A percentile compares a stretch with the other conserved stretches of the same genome.
Conservation (phyloP, 2,329 filamentous ascomycete species). For the Colletotrichum caudatum region DNA sequence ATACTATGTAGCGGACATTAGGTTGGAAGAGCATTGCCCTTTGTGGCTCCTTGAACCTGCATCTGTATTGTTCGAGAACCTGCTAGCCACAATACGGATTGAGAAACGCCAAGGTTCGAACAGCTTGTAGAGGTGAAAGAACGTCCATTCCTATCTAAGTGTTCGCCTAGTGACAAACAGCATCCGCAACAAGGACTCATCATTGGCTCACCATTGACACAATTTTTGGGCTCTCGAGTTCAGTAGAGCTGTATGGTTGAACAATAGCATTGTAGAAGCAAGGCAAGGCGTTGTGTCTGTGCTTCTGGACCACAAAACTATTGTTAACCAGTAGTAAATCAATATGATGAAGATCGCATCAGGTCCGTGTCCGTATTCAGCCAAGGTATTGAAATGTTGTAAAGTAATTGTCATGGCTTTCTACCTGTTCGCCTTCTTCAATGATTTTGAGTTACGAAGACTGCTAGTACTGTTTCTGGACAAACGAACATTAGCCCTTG, state of each 20-base stretch:
- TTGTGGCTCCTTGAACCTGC: not conserved
- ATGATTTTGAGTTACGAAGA: not conserved
- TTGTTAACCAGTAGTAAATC: not conserved
- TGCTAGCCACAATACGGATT: not conserved
- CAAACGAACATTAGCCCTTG: not conserved
- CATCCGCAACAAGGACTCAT: too few species aligned
- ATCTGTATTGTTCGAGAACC: not conserved
- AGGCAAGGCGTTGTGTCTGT: not conserved
- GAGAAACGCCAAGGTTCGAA: not conserved
- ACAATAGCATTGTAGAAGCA: not conserved
- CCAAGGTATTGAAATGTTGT: not conserved
- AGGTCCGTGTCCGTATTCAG: not conserved
- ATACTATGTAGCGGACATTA: too few species aligned
- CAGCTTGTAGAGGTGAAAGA: not conserved
- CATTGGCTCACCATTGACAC: too few species aligned
- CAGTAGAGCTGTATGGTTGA: not conserved
- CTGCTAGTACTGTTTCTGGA: not conserved
- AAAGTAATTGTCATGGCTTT: not conserved
- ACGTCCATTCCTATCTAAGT: not conserved
- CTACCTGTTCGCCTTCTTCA: not conserved
- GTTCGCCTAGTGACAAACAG: not conserved
- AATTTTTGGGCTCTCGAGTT: not conserved
- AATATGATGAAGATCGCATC: not conserved
- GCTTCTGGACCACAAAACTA: not conserved
- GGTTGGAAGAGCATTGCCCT: too few species aligned